These are phyloP conservation scores for Lycium ferocissimum DNA, from an alignment of 257 asterid genomes.

Conservation along the genomic window DNA sequence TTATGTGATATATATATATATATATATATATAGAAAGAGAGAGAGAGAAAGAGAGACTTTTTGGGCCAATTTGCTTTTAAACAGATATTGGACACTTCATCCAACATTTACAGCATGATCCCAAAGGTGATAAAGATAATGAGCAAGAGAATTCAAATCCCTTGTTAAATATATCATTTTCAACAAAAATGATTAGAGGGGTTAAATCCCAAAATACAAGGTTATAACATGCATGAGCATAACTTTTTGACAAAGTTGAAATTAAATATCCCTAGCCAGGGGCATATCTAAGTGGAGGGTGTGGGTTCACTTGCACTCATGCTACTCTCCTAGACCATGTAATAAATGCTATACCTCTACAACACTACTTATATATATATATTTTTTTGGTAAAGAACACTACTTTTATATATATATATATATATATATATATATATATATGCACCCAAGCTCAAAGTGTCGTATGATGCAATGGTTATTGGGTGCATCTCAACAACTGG, in stretches of 20 bases:
- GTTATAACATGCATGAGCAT: neutral
- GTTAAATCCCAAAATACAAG: neutral
- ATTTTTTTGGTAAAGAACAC: too few species aligned
- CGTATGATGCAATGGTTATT: neutral
- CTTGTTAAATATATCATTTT: neutral
- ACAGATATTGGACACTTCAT: neutral
- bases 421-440: too few species aligned
- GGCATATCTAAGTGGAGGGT: neutral
- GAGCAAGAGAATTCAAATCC: neutral
- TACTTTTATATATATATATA: too few species aligned
- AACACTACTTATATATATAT: neutral
- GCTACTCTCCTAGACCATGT: neutral
- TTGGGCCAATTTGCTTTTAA: neutral
- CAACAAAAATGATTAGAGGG: neutral
- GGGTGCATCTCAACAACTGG: neutral
- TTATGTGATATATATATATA: neutral
- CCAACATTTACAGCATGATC: neutral
- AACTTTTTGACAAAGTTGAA: conserved; percentile 2
- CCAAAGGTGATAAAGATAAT: neutral
- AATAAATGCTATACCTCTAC: neutral
- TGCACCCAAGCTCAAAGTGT: neutral
- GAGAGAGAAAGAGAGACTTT: neutral
- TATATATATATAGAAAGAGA: too few species aligned
- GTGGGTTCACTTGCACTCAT: neutral
- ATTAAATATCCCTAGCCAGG: neutral